Conservation (phyloP, 495 filamentous ascomycete species). For the Penicillium canariense region DNA sequence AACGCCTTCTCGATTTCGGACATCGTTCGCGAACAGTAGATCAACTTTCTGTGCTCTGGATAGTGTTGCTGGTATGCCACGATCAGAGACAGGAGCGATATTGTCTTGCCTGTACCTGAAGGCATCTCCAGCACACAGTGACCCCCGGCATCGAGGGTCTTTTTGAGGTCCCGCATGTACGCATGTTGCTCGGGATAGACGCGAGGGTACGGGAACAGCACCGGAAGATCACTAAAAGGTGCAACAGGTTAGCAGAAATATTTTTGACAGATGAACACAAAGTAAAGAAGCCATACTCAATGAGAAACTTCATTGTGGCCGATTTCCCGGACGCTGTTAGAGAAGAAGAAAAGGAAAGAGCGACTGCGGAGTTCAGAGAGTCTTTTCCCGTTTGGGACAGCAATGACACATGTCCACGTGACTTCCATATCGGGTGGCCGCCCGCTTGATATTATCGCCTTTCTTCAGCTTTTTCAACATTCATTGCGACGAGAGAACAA, state of each 20-base stretch:
- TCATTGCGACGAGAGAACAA: conserved; percentile 9
- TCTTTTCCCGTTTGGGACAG: conserved; percentile 39
- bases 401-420: conserved; percentile 45
- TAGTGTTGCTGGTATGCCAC: conserved; percentile 93
- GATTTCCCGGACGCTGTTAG: conserved; percentile 25
- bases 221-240: conserved; percentile 70
- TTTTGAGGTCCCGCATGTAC: conserved; percentile 99
- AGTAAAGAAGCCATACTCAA: conserved; percentile 57
- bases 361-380: conserved; percentile 5
- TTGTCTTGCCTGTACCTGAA: conserved; percentile 98
- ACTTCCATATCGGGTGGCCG: conserved; percentile 34
- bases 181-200: conserved; percentile 99
- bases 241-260: conserved; percentile 5
- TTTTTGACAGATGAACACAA: not conserved
- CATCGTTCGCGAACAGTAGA: conserved; percentile 93
- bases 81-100: conserved; percentile 92
- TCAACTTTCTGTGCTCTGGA: conserved; percentile 87
- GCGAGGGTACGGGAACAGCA: conserved; percentile 95
- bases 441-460: conserved; percentile 17
- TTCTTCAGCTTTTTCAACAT: conserved; percentile 2
- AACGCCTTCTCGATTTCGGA: conserved; percentile 78
- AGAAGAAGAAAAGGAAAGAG: conserved; percentile 7
- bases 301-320: conserved; percentile 90
- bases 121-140: conserved; percentile 99
- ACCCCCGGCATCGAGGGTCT: conserved; percentile 88